These are phyloP conservation scores for Candida morakotiae DNA, from an alignment of 805 yeast genomes.

Conservation along the genomic window DNA sequence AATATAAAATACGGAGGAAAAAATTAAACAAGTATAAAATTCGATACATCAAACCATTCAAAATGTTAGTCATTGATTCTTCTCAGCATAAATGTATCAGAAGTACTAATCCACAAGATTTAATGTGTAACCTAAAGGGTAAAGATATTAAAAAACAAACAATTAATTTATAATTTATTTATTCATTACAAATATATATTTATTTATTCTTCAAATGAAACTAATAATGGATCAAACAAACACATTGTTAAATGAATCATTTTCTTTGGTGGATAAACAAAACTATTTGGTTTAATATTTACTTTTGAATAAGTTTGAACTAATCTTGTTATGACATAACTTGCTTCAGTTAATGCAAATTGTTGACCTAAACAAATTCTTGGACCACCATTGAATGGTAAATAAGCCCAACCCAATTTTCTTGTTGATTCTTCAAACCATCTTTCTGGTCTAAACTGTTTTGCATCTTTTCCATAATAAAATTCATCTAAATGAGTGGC, in stretches of 20 bases:
- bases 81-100: conserved; percentile 9
- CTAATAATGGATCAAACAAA: conserved; percentile 20
- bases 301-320: conserved; percentile 22
- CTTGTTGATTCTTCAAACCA: conserved; percentile 36
- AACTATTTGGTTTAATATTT: conserved; percentile 13
- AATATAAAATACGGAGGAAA: conserved; percentile 1
- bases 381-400: conserved; percentile 56
- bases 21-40: neutral
- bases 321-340: conserved; percentile 39
- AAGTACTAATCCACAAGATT: conserved; percentile 2
- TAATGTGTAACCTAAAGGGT: conserved; percentile 3
- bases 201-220: conserved; percentile 6
- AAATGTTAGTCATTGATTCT: conserved; percentile 6
- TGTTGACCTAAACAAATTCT: conserved; percentile 56
- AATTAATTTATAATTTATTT: neutral
- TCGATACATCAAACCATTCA: conserved; percentile 3
- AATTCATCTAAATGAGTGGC: conserved; percentile 40
- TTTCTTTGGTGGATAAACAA: conserved; percentile 28
- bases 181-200: neutral
- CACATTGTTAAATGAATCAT: conserved; percentile 25
- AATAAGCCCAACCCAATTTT: conserved; percentile 43
- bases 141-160: neutral
- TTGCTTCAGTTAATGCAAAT: conserved; percentile 54
- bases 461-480: conserved; percentile 45
- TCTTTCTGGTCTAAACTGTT: conserved; percentile 45